phyloP scores from a whole-genome alignment of 2,329 filamentous ascomycete species.

The Thelonectria rubi region DNA sequence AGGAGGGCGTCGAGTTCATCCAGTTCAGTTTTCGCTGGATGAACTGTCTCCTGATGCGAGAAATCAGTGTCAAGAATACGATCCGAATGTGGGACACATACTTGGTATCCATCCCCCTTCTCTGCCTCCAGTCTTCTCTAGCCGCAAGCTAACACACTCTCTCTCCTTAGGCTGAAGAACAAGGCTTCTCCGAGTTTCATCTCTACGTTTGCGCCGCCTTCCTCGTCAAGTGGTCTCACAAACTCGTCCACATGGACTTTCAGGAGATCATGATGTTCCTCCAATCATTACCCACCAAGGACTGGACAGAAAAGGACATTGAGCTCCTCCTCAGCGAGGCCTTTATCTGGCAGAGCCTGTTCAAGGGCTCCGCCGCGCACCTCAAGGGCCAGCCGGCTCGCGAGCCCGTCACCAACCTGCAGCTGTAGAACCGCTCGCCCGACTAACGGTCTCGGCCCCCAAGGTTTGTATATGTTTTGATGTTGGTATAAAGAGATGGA shows the following conservation, averaged over 20 bases:
- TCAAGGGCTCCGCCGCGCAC: slow-evolving; percentile 93
- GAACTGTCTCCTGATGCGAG: slow-evolving; percentile 98
- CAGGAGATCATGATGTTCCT: slow-evolving; percentile 99
- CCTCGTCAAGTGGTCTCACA: slow-evolving; percentile 96
- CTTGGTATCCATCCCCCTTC: slow-evolving; percentile 69
- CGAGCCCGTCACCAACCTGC: slow-evolving; percentile 48
- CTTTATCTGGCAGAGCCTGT: slow-evolving; percentile 98
- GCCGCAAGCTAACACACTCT: slow-evolving; percentile 7
- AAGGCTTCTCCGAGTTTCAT: slow-evolving; percentile 98
- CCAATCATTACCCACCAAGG: slow-evolving; percentile 88
- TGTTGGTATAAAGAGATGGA: slow-evolving; percentile 1
- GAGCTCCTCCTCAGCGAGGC: slow-evolving; percentile 94
- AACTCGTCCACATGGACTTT: slow-evolving; percentile 96
- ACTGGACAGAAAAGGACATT: slow-evolving; percentile 98
- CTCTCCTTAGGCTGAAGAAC: slow-evolving; percentile 84
- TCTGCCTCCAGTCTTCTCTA: neutral
- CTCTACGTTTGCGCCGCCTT: slow-evolving; percentile 98
- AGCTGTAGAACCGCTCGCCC: slow-evolving; percentile 42
- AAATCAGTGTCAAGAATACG: slow-evolving; percentile 95
- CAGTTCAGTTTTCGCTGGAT: slow-evolving; percentile 99
- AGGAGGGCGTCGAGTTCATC: slow-evolving; percentile 95
- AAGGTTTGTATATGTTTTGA: neutral
- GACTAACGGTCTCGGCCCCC: neutral
- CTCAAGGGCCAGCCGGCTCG: slow-evolving; percentile 64
- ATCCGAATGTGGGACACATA: slow-evolving; percentile 99